A percentile compares a stretch with the other conserved stretches of the same genome.
Evolutionary conservation across 1,139 yeast genomes (phyloP).

Genomic region (Hyphopichia pseudoburtonii): DNA sequence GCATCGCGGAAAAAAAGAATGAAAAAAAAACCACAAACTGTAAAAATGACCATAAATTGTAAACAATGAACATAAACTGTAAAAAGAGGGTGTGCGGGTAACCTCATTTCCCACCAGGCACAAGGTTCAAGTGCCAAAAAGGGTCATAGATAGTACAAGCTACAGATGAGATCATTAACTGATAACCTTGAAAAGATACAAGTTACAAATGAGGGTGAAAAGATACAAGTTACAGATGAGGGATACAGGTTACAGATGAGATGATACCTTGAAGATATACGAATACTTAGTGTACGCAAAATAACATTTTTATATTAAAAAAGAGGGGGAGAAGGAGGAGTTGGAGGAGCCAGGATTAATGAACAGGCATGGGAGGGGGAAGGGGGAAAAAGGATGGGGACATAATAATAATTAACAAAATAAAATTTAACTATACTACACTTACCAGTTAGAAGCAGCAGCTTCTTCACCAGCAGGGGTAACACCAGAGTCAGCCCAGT

Average conservation of each 20-base stretch:
- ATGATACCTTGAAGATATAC: too few species aligned
- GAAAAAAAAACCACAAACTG: too few species aligned
- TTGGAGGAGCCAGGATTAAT: too few species aligned
- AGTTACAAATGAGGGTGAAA: too few species aligned
- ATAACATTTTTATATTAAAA: too few species aligned
- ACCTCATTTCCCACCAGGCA: neutral
- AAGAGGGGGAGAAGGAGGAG: neutral
- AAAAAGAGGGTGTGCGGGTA: too few species aligned
- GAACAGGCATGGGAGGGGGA: neutral
- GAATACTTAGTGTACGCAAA: too few species aligned
- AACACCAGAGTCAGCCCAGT: slow-evolving; percentile 64
- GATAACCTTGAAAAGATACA: neutral
- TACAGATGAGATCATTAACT: neutral
- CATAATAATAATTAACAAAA: neutral
- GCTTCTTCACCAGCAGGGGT: slow-evolving; percentile 77
- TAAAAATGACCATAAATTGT: too few species aligned
- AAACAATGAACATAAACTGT: too few species aligned
- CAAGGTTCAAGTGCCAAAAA: neutral
- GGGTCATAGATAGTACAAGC: neutral
- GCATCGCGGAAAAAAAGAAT: neutral
- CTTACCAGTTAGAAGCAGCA: slow-evolving; percentile 60
- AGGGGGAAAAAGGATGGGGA: neutral
- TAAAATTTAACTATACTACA: too few species aligned
- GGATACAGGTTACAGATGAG: too few species aligned
- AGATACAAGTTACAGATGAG: too few species aligned